These are phyloP conservation scores for Amniculicola lignicola DNA, from an alignment of 495 filamentous ascomycete genomes.

Conservation along the genomic window DNA sequence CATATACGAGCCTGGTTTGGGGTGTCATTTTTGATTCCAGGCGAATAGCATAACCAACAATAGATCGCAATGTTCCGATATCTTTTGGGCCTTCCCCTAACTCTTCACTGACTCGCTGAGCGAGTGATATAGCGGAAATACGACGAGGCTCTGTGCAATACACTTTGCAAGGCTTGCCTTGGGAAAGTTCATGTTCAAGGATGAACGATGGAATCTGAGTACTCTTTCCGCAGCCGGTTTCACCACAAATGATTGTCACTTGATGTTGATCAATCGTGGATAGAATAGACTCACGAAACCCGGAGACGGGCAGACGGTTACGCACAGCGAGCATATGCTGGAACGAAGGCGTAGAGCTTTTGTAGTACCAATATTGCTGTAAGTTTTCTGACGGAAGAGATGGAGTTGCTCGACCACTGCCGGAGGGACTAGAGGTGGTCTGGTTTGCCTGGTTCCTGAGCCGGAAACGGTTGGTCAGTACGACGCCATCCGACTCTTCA, in stretches of 20 bases:
- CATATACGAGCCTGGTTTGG: constrained; percentile 81
- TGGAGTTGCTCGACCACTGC: constrained; percentile 19
- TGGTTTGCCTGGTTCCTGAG: constrained; percentile 55
- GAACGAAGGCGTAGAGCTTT: constrained; percentile 57
- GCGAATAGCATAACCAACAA: constrained; percentile 91
- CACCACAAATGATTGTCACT: constrained; percentile 86
- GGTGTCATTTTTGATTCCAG: constrained; percentile 80
- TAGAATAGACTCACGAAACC: constrained; percentile 73
- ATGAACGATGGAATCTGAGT: constrained; percentile 93
- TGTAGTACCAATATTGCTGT: constrained; percentile 67
- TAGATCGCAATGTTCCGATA: constrained; percentile 73
- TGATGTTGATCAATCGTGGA: constrained; percentile 69
- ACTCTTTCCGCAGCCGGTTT: constrained; percentile 96
- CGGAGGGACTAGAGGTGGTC: constrained; percentile 3
- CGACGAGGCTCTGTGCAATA: constrained; percentile 95
- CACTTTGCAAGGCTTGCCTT: constrained; percentile 79
- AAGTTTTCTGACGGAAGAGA: constrained; percentile 46
- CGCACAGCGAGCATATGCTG: constrained; percentile 60
- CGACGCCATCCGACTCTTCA: constrained; percentile 66
- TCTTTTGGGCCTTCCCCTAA: constrained; percentile 80
- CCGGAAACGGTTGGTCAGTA: constrained; percentile 64
- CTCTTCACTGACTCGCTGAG: constrained; percentile 87
- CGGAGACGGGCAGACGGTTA: constrained; percentile 82
- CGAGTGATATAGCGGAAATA: constrained; percentile 93
- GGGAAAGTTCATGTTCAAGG: constrained; percentile 78